Evolutionary conservation across 2,329 filamentous ascomycete species (phyloP).

Genomic region (Cryphonectria carpinicola): DNA sequence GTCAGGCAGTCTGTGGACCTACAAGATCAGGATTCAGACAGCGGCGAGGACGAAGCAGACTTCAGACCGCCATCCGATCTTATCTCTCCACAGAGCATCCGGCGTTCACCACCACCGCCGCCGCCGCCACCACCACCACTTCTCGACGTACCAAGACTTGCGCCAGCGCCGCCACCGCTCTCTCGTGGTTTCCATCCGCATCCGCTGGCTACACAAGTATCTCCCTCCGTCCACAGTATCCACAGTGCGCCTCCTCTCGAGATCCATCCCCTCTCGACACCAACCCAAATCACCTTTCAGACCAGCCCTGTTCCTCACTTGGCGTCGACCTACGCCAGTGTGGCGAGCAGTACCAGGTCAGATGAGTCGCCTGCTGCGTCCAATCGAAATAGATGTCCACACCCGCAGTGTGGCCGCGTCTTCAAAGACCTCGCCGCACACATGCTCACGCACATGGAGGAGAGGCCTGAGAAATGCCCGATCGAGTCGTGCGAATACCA

Average conservation of each 20-base stretch:
- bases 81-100: conserved; percentile 32
- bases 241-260: conserved; percentile 22
- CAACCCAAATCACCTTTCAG: conserved; percentile 24
- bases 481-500: conserved; percentile 94
- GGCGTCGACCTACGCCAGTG: conserved; percentile 13
- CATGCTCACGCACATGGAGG: conserved; percentile 93
- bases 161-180: conserved; percentile 33
- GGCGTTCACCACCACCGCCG: conserved; percentile 31
- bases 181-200: conserved; percentile 25
- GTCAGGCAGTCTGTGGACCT: conserved; percentile 54
- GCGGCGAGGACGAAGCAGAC: conserved; percentile 55
- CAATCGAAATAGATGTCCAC: conserved; percentile 56
- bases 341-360: conserved; percentile 35
- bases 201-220: conserved; percentile 21
- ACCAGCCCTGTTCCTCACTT: conserved; percentile 25
- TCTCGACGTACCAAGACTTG: conserved; percentile 35
- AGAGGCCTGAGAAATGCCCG: conserved; percentile 94
- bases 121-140: conserved; percentile 31
- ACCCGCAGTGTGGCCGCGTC: conserved; percentile 61
- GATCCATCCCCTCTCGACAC: conserved; percentile 20
- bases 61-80: conserved; percentile 37
- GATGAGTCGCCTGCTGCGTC: conserved; percentile 39
- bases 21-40: conserved; percentile 53
- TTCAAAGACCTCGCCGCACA: conserved; percentile 78
- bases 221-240: conserved; percentile 19